Base-by-base conservation (phyloP, 768 basidiomycete genomes). In the Kwoniella bestiolae region DNA sequence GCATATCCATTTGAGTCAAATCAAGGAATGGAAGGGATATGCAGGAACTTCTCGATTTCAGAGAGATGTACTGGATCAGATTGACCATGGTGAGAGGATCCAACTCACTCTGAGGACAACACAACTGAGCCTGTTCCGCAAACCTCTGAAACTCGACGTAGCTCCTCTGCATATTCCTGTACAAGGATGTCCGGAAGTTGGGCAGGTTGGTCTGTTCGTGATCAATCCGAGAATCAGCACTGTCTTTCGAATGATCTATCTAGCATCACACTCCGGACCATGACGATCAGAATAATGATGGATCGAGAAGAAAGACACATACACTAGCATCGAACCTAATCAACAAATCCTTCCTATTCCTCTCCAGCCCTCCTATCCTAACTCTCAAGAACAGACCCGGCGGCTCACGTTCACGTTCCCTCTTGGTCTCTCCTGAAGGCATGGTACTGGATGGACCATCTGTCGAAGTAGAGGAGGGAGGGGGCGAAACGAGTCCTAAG, bases 311-410 rank as follows among this genome's bases (percentile, higher is more conserved):
- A 18, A 35, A 12, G 34, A 6, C 34, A 35, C 86, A 72, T 73
- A 94, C 95, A 86, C 95, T 92, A 16, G 93, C 94, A 81, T 99
- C 96, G 67, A 99, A 87, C 78, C 92, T 89, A 78, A 99, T 85
- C 77, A 97, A 86, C 68, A 96, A 89, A 76, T 99, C 96, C 74
- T 94, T 86, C 81, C 93, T 85, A 84, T 98, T 97, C 82, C 96
- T 86, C 82, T 99, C 96, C 76, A 99, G 80, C 14, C 89, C 91
- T 18, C 91, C 90, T 67, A 99, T 90, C 76, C 92, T 85, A 51
- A 95, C 91, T 76, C 92, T 85, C 65, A 99, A 84, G 80, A 92
- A 96, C n/a, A 35, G 25, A 23, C 34, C 38, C 35, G 74, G 60
- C 47, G 41, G 44, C 55, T n/a, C n/a, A n/a, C n/a, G n/a, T n/a